phyloP scores from a whole-genome alignment of 768 basidiomycete species.

The Boletus reticulatus region DNA sequence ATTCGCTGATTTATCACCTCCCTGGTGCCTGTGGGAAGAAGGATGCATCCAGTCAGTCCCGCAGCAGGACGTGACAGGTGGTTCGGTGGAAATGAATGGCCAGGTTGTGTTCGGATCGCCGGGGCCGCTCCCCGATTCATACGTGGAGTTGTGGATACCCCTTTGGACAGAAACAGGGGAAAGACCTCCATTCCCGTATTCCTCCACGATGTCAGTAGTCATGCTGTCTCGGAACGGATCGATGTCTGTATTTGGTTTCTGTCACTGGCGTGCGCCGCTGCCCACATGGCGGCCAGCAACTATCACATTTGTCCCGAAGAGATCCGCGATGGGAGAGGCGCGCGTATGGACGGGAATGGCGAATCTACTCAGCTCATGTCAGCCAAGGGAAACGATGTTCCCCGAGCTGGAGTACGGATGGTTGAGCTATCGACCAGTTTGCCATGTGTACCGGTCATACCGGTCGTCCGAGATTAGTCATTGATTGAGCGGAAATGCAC shows the following conservation, averaged over 20 bases:
- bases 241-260: neutral
- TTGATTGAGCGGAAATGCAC: conserved; percentile 6
- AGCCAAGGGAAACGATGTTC: neutral
- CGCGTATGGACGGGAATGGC: neutral
- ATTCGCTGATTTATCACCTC: conserved; percentile 63
- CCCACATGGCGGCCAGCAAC: neutral
- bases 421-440: neutral
- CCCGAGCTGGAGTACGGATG: neutral
- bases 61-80: neutral
- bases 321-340: conserved; percentile 6
- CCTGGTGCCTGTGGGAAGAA: conserved; percentile 31
- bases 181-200: conserved; percentile 5
- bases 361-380: conserved; percentile 9
- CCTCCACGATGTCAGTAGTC: neutral
- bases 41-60: neutral
- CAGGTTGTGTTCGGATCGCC: neutral
- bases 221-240: neutral
- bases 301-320: neutral
- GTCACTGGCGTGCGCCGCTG: neutral
- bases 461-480: conserved; percentile 1
- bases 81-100: neutral
- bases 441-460: conserved; percentile 4
- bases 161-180: neutral
- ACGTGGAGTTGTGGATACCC: neutral
- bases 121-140: neutral